Base-by-base conservation (phyloP, 805 yeast species). In the Huiozyma naganishii region DNA sequence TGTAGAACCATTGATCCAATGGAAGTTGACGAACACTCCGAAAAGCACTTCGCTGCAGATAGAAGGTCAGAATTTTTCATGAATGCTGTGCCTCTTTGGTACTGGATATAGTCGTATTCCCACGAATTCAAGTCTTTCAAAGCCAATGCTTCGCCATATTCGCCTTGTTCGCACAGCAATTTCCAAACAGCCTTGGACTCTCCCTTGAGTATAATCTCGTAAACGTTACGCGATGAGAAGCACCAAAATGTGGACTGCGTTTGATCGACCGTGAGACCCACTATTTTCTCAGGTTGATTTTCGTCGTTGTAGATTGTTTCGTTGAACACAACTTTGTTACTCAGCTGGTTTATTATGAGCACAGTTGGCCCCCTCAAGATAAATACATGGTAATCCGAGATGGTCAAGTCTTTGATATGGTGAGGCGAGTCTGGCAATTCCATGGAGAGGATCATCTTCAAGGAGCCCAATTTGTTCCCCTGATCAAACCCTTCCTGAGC, bases 171-270 rank as follows among this genome's bases (percentile, higher is more conserved):
- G n/a, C 79, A 57, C 53, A 80, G 60, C 0, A 75, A 66, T 42
- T 73, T 74, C 95, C 97, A 86, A 3, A 89, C 79, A 27, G 83
- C 83, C 5, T 72, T 66, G 5, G 79, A 69, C 59, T 90, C 97
- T 54, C 82, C 73, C 32, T 72, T 72, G 9, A 85, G 67, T 7
- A 81, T 70, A 6, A 92, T 62, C 58, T 92, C 98, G 56, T 73
- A 83, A 7, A 92, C 76, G 40, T 69, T 70, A 5, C 64, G 55
- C 9, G 66, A 61, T 0, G 92, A 76, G 52, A 68, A 85, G 4
- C 83, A 61, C 98, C 98, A 92, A 52, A 68, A 83, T 0, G 97
- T 63, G 7, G 55, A 52, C 5, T 49, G 49, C 5, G 27, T 84
- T 1, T 68, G 61, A 52, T 83, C 94, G 1, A 70, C 67, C 2